Evolutionary conservation across 2,329 filamentous ascomycete species (phyloP).

Genomic region (Boeremia exigua): DNA sequence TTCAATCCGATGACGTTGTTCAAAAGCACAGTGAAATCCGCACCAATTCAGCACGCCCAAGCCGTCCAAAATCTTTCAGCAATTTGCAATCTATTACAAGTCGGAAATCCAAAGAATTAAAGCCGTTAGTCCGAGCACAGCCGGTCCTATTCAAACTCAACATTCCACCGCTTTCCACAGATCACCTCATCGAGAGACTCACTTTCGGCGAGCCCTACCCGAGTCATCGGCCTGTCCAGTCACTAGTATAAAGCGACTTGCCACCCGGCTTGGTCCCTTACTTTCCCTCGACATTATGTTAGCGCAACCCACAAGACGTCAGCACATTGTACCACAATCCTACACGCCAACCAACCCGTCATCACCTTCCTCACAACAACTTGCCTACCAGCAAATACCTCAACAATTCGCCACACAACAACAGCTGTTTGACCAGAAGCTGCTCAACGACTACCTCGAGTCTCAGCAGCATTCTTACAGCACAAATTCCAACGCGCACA

Average conservation of each 20-base stretch:
- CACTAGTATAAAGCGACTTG: constrained; percentile 47
- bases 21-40: constrained; percentile 21
- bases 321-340: constrained; percentile 39
- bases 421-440: constrained; percentile 40
- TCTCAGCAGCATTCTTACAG: constrained; percentile 42
- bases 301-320: constrained; percentile 47
- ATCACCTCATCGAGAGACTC: constrained; percentile 43
- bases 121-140: constrained; percentile 35
- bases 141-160: constrained; percentile 25
- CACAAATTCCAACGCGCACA: constrained; percentile 23
- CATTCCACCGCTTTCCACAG: constrained; percentile 36
- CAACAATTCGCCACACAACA: constrained; percentile 36
- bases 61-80: constrained; percentile 41
- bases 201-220: constrained; percentile 23
- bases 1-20: constrained; percentile 15
- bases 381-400: constrained; percentile 37
- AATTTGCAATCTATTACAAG: constrained; percentile 41
- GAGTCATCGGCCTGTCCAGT: constrained; percentile 38
- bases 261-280: constrained; percentile 45
- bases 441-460: constrained; percentile 48
- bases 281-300: constrained; percentile 45
- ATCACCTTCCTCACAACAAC: constrained; percentile 38
- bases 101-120: constrained; percentile 25
- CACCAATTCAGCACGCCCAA: constrained; percentile 30
- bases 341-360: constrained; percentile 34